A percentile compares a stretch with the other conserved stretches of the same genome.
These are phyloP conservation scores for Macrotyloma uniflorum DNA, from an alignment of 306 rosid genomes.

Conservation along the genomic window DNA sequence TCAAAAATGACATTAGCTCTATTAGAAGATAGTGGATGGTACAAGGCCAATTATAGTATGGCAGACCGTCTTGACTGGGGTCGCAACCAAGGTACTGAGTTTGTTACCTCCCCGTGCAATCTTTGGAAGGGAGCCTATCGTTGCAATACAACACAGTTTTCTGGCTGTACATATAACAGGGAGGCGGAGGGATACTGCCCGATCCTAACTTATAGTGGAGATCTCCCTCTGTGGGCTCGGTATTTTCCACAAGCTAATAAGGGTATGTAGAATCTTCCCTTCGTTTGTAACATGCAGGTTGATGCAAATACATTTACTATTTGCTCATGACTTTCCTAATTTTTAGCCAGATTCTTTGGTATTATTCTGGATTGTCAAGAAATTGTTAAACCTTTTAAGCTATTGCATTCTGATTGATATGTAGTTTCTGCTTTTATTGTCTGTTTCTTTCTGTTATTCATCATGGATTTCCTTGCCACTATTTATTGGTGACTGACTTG, in stretches of 20 bases:
- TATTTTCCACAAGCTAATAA: conserved; percentile 92
- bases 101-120: conserved; percentile 90
- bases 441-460: not conserved
- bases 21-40: conserved; percentile 99
- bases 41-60: conserved; percentile 96
- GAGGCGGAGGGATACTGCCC: conserved; percentile 99
- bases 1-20: conserved; percentile 97
- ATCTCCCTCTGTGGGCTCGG: conserved; percentile 95
- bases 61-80: conserved; percentile 99
- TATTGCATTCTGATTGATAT: conserved; percentile 19
- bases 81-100: conserved; percentile 88
- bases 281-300: conserved; percentile 22
- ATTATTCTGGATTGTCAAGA: conserved; percentile 16
- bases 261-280: conserved; percentile 51
- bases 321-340: conserved; percentile 4
- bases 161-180: conserved; percentile 97
- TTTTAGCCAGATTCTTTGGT: conserved; percentile 3
- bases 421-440: conserved; percentile 21
- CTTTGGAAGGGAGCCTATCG: conserved; percentile 96
- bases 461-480: not conserved
- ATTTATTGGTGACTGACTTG: not conserved
- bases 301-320: conserved; percentile 5
- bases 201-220: conserved; percentile 81
- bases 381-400: conserved; percentile 26
- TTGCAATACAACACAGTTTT: conserved; percentile 89